A percentile compares a stretch with the other conserved stretches of the same genome.
Evolutionary conservation across 1,139 yeast genomes (phyloP).

Genomic region (Sugiyamaella xylanicola): DNA sequence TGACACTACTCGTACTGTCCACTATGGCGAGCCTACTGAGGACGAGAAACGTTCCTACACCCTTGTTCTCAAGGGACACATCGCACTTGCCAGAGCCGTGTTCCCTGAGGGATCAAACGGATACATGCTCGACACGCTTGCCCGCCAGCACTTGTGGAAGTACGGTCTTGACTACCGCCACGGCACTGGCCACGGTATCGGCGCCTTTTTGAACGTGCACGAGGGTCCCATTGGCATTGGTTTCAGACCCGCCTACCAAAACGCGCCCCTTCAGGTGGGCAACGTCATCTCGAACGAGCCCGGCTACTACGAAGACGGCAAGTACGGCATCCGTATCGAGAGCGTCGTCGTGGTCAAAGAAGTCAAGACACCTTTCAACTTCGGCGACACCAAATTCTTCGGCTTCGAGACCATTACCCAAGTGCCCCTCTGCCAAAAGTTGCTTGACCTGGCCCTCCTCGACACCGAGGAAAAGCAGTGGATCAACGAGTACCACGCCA

Average conservation of each 20-base stretch:
- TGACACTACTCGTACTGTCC: conserved; percentile 91
- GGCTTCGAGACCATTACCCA: conserved; percentile 81
- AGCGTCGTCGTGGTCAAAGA: conserved; percentile 67
- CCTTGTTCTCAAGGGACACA: conserved; percentile 86
- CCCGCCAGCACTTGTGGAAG: conserved; percentile 87
- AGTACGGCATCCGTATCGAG: conserved; percentile 92
- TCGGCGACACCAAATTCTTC: conserved; percentile 61
- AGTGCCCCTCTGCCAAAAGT: conserved; percentile 81
- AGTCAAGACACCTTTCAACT: conserved; percentile 45
- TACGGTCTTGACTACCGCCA: conserved; percentile 90
- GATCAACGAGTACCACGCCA: conserved; percentile 68
- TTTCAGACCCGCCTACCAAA: conserved; percentile 49
- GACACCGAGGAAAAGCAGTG: conserved; percentile 62
- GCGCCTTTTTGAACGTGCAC: conserved; percentile 88
- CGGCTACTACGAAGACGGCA: conserved; percentile 90
- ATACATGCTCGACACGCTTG: conserved; percentile 76
- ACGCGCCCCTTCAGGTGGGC: conserved; percentile 59
- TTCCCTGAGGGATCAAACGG: conserved; percentile 93
- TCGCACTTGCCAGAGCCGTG: conserved; percentile 71
- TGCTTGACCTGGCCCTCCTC: conserved; percentile 63
- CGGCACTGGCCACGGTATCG: conserved; percentile 98
- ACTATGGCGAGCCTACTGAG: conserved; percentile 66
- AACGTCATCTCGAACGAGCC: conserved; percentile 92
- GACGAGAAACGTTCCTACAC: conserved; percentile 81
- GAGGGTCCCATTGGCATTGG: conserved; percentile 97